Percentiles rank a stretch among this genome's conserved stretches.
These are phyloP conservation scores for Botryosphaeria agaves DNA, from an alignment of 2,329 filamentous ascomycete species.

Conservation along the genomic window DNA sequence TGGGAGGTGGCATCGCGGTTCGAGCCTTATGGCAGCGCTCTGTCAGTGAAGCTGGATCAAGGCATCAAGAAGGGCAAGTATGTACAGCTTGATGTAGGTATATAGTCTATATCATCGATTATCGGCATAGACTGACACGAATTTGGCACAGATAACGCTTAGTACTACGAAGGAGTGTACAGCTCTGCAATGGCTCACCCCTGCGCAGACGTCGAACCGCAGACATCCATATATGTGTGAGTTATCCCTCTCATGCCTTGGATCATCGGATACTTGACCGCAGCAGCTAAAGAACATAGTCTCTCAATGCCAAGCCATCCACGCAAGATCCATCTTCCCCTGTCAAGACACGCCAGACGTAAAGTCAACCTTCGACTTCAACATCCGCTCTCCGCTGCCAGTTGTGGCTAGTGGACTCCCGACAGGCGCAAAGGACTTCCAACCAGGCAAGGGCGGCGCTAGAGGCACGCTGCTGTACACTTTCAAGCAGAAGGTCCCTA, in stretches of 20 bases:
- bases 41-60: slow-evolving; percentile 40
- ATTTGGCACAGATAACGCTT: slow-evolving; percentile 38
- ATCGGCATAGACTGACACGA: background rate
- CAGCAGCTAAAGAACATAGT: slow-evolving; percentile 28
- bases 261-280: slow-evolving; percentile 2
- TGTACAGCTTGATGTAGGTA: slow-evolving; percentile 9
- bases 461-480: slow-evolving; percentile 48
- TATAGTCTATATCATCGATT: slow-evolving; percentile 15
- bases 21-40: slow-evolving; percentile 58
- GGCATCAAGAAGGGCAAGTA: slow-evolving; percentile 25
- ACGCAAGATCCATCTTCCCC: slow-evolving; percentile 83
- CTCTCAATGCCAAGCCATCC: slow-evolving; percentile 93
- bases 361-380: slow-evolving; percentile 88
- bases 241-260: slow-evolving; percentile 4
- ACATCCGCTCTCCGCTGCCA: slow-evolving; percentile 67
- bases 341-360: slow-evolving; percentile 96
- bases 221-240: slow-evolving; percentile 84
- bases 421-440: slow-evolving; percentile 32
- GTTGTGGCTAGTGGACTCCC: slow-evolving; percentile 82
- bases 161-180: slow-evolving; percentile 79
- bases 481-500: slow-evolving; percentile 82
- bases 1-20: slow-evolving; percentile 55
- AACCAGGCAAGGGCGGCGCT: slow-evolving; percentile 34
- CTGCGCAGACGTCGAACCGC: slow-evolving; percentile 86
- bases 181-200: slow-evolving; percentile 87